phyloP scores from a whole-genome alignment of 1,284 basidiomycete genomes.

The Peniophora sp. region DNA sequence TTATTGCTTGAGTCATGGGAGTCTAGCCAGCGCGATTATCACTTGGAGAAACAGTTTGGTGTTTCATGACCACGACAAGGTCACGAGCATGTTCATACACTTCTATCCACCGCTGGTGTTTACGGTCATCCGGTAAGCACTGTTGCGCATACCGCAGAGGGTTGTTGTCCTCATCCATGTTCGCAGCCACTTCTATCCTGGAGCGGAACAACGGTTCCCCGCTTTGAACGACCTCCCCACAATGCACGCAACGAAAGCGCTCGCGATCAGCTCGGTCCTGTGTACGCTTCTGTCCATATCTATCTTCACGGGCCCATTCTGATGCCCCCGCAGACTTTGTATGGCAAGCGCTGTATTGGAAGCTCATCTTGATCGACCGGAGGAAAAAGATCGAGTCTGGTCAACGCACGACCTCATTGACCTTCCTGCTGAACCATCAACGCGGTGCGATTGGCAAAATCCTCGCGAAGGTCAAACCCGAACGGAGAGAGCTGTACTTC shows the following conservation, averaged over 20 bases:
- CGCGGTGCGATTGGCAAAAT: slow-evolving; percentile 71
- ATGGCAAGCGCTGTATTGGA: slow-evolving; percentile 90
- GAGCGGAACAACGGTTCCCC: slow-evolving; percentile 71
- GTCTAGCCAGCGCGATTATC: slow-evolving; percentile 87
- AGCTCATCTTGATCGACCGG: slow-evolving; percentile 83
- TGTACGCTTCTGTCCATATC: slow-evolving; percentile 32
- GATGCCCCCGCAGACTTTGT: slow-evolving; percentile 51
- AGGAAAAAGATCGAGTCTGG: slow-evolving; percentile 83
- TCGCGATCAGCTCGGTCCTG: slow-evolving; percentile 64
- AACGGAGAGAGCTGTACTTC: slow-evolving; percentile 67
- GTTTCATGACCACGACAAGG: slow-evolving; percentile 91
- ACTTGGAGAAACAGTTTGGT: slow-evolving; percentile 97
- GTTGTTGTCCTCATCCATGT: slow-evolving; percentile 6
- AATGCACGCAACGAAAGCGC: slow-evolving; percentile 52
- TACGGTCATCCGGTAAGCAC: slow-evolving; percentile 74
- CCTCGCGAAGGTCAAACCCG: slow-evolving; percentile 50
- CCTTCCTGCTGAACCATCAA: slow-evolving; percentile 80
- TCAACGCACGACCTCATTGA: slow-evolving; percentile 79
- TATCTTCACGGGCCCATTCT: slow-evolving; percentile 8
- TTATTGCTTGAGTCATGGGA: slow-evolving; percentile 83
- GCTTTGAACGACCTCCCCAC: slow-evolving; percentile 61
- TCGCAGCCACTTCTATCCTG: slow-evolving; percentile 75
- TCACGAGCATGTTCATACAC: slow-evolving; percentile 87
- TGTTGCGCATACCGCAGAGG: slow-evolving; percentile 4
- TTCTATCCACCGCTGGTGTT: slow-evolving; percentile 84